Conservation (phyloP, 2,329 filamentous ascomycete genomes). For the Epichloe festucae region DNA sequence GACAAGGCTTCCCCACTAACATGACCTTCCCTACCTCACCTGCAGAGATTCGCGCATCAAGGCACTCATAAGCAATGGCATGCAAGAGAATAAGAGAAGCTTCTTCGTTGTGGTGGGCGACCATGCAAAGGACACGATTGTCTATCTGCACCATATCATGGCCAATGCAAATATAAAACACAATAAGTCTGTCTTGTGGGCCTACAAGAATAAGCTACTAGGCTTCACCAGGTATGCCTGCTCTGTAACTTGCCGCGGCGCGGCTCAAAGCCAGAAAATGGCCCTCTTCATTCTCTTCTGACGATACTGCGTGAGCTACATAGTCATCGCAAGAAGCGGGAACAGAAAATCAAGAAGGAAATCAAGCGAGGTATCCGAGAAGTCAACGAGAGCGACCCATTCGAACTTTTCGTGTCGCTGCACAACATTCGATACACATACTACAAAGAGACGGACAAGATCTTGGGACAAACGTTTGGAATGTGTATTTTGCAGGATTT, state of each 20-base stretch:
- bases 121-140: conserved; percentile 89
- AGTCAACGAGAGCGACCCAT: conserved; percentile 83
- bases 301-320: neutral
- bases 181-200: conserved; percentile 88
- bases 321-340: conserved; percentile 92
- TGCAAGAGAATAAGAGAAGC: conserved; percentile 92
- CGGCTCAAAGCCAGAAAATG: neutral
- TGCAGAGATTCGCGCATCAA: conserved; percentile 76
- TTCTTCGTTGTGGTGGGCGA: conserved; percentile 95
- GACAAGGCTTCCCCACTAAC: too few species aligned
- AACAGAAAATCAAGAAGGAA: conserved; percentile 96
- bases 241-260: neutral
- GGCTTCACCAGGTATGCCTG: conserved; percentile 62
- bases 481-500: conserved; percentile 99
- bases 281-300: neutral
- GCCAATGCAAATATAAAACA: conserved; percentile 80
- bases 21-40: neutral
- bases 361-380: conserved; percentile 91
- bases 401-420: conserved; percentile 91
- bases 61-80: conserved; percentile 79
- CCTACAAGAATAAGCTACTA: conserved; percentile 94
- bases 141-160: conserved; percentile 86
- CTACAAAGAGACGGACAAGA: conserved; percentile 99
- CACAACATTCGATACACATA: conserved; percentile 98
- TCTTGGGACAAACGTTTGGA: conserved; percentile 92